Evolutionary conservation across 1,284 basidiomycete genomes (phyloP).

Genomic region (Trametes pubescens): DNA sequence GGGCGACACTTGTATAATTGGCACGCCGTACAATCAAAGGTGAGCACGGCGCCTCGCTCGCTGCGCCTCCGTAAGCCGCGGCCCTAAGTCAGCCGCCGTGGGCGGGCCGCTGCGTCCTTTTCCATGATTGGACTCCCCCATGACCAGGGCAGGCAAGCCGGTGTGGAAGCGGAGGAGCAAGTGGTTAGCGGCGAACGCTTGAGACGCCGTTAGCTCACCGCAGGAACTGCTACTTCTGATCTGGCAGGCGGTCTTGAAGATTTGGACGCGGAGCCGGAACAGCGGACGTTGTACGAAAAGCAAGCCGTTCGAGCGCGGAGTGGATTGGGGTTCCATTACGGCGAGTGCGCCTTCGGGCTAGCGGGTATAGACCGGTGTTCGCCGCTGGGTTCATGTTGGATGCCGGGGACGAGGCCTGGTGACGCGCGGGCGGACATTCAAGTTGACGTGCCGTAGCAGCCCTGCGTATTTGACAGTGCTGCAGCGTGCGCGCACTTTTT

Average conservation of each 20-base stretch:
- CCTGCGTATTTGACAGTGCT: background rate
- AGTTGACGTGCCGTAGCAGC: background rate
- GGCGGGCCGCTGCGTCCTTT: background rate
- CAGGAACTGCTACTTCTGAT: background rate
- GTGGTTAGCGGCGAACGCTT: background rate
- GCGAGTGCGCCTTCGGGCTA: background rate
- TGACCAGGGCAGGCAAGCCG: background rate
- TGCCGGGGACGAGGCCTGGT: background rate
- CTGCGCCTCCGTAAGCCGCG: slow-evolving; percentile 1
- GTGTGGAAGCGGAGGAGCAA: background rate
- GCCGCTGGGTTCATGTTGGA: background rate
- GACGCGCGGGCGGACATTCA: background rate
- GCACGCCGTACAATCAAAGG: background rate
- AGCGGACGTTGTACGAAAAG: background rate
- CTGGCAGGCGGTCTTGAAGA: background rate
- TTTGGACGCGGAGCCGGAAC: background rate
- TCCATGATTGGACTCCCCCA: background rate
- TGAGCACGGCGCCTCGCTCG: background rate
- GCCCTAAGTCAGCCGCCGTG: background rate
- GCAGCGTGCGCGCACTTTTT: background rate
- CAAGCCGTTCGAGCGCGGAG: background rate
- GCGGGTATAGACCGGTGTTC: background rate
- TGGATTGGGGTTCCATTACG: background rate
- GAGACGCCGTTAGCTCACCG: background rate
- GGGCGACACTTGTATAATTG: background rate